Percentiles rank a stretch among this genome's conserved stretches.
Evolutionary conservation across 495 filamentous ascomycete genomes (phyloP).

Genomic region (Aspergillus wentii): DNA sequence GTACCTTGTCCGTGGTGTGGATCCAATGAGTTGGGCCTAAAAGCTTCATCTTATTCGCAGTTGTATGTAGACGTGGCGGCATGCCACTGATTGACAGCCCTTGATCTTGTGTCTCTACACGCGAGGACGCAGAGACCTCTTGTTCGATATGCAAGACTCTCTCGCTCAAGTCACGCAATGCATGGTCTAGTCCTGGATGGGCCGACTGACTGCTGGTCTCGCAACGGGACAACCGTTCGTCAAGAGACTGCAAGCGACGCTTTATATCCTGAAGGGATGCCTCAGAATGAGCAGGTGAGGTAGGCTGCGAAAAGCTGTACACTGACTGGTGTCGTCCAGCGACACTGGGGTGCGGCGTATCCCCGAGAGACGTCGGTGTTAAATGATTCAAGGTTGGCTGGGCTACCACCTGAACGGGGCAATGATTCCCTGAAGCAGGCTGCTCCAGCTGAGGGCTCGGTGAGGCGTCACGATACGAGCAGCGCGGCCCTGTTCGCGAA

Average conservation of each 20-base stretch:
- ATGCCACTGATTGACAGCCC: conserved; percentile 4
- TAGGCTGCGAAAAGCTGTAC: no score
- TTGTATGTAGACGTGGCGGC: conserved; percentile 8
- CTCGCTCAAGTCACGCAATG: conserved; percentile 7
- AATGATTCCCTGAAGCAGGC: no score
- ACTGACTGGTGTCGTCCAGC: no score
- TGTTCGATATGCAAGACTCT: conserved; percentile 6
- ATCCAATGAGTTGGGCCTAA: conserved; percentile 37
- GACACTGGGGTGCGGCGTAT: no score
- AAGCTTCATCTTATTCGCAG: conserved; percentile 32
- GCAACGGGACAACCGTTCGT: conserved; percentile 5
- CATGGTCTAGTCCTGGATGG: conserved; percentile 3
- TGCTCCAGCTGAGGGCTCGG: no score
- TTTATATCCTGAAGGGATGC: conserved; percentile 9
- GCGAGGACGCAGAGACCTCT: conserved; percentile 1
- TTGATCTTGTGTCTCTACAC: conserved; percentile 2
- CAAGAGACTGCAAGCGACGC: conserved; percentile 11
- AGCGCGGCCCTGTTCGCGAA: conserved; percentile 21
- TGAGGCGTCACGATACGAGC: conserved; percentile 13
- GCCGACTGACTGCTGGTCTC: neutral
- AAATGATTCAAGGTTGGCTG: no score
- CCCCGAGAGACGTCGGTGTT: no score
- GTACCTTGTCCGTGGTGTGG: conserved; percentile 34
- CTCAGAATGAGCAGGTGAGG: no score
- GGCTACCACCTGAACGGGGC: no score